Percentiles rank a stretch among this genome's conserved stretches.
Conservation (phyloP, 495 filamentous ascomycete genomes). For the Achaetomiella virescens region DNA sequence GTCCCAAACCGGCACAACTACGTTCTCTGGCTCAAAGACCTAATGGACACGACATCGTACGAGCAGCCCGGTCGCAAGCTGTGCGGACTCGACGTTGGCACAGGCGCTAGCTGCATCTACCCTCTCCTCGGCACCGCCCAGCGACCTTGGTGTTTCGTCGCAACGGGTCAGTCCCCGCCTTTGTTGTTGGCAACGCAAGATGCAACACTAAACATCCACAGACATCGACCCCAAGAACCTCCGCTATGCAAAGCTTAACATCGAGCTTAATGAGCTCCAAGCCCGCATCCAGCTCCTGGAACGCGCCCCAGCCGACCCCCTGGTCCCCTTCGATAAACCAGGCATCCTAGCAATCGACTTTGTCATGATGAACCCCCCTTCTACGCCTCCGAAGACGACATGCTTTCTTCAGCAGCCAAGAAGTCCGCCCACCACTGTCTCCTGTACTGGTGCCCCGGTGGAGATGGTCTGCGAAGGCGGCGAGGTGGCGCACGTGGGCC, state of each 20-base stretch:
- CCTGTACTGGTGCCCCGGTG: conserved; percentile 71
- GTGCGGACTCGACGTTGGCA: conserved; percentile 81
- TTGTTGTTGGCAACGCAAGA: conserved; percentile 4
- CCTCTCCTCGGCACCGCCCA: conserved; percentile 71
- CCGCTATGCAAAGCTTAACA: conserved; percentile 56
- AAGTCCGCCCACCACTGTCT: conserved; percentile 70
- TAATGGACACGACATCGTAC: conserved; percentile 70
- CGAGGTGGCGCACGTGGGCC: conserved; percentile 70
- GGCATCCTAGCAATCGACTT: conserved; percentile 66
- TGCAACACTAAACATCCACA: conserved; percentile 10
- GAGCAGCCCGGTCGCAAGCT: conserved; percentile 47
- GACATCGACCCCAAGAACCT: conserved; percentile 77
- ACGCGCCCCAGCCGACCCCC: conserved; percentile 42
- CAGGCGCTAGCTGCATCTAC: conserved; percentile 87
- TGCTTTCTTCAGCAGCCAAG: conserved; percentile 53
- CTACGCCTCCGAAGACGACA: conserved; percentile 66
- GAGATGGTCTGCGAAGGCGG: conserved; percentile 89
- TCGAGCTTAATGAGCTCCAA: conserved; percentile 56
- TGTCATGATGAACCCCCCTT: conserved; percentile 96
- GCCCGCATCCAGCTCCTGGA: conserved; percentile 58
- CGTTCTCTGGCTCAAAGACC: conserved; percentile 79
- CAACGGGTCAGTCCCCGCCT: conserved; percentile 47
- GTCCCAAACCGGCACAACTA: conserved; percentile 83
- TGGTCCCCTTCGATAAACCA: conserved; percentile 58
- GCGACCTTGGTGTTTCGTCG: conserved; percentile 68